phyloP scores from a whole-genome alignment of 768 basidiomycete species.

The Lactarius sp. region DNA sequence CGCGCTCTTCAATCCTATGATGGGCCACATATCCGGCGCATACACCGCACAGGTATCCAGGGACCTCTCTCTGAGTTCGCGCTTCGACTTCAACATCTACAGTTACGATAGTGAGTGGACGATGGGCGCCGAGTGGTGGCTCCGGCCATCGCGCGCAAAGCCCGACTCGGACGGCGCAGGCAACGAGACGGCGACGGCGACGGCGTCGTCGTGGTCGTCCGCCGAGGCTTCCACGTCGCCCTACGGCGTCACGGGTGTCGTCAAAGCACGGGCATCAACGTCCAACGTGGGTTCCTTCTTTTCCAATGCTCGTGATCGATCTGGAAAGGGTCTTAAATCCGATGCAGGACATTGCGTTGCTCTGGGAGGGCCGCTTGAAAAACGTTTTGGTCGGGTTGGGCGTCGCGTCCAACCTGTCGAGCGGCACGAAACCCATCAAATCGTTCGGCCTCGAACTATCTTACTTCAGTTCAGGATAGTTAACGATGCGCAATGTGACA shows the following conservation, averaged over 20 bases:
- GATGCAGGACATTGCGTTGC: conserved; percentile 73
- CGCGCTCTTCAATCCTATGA: conserved; percentile 92
- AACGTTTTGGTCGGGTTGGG: conserved; percentile 89
- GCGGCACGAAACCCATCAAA: conserved; percentile 79
- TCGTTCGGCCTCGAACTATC: conserved; percentile 90
- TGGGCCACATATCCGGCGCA: conserved; percentile 88
- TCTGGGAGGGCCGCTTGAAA: conserved; percentile 91
- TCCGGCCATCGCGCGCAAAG: conserved; percentile 50
- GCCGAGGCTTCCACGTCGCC: conserved; percentile 25
- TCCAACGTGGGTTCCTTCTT: conserved; percentile 61
- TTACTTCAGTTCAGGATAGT: conserved; percentile 70
- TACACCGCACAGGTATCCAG: conserved; percentile 85
- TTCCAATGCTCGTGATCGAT: background rate
- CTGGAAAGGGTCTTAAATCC: background rate
- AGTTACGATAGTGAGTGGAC: conserved; percentile 97
- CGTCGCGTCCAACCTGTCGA: conserved; percentile 85
- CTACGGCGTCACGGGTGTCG: conserved; percentile 64
- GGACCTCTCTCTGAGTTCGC: conserved; percentile 80
- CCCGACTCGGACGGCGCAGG: conserved; percentile 26
- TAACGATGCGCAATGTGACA: background rate
- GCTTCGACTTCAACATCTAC: conserved; percentile 96
- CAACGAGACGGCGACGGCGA: conserved; percentile 27
- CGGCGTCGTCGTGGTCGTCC: conserved; percentile 14
- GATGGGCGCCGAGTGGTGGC: conserved; percentile 95
- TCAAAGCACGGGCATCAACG: conserved; percentile 87